phyloP scores from a whole-genome alignment of 1,139 yeast species.

The Lodderomyces metapsilosis region DNA sequence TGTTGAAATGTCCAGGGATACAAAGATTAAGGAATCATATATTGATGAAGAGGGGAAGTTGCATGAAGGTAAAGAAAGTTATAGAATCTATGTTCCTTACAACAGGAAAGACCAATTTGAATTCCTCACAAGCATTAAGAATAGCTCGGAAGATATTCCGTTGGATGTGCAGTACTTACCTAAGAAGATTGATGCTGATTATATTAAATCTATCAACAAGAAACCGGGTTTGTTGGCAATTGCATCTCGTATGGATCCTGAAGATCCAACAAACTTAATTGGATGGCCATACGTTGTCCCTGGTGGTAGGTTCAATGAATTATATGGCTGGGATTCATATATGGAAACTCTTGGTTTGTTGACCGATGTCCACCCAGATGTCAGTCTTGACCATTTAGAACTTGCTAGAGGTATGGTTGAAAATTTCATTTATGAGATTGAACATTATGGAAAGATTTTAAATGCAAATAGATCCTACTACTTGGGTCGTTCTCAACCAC shows the following conservation, averaged over 20 bases:
- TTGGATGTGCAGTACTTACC: slow-evolving; percentile 78
- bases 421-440: slow-evolving; percentile 86
- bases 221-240: slow-evolving; percentile 87
- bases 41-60: slow-evolving; percentile 33
- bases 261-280: slow-evolving; percentile 49
- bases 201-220: slow-evolving; percentile 71
- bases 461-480: slow-evolving; percentile 95
- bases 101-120: slow-evolving; percentile 71
- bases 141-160: slow-evolving; percentile 52
- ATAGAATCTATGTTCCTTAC: slow-evolving; percentile 78
- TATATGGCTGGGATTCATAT: slow-evolving; percentile 98
- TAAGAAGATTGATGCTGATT: slow-evolving; percentile 60
- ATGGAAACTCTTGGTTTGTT: slow-evolving; percentile 86
- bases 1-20: slow-evolving; percentile 74
- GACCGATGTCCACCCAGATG: slow-evolving; percentile 54
- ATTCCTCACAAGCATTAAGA: slow-evolving; percentile 58
- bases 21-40: slow-evolving; percentile 67
- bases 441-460: slow-evolving; percentile 86
- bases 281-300: slow-evolving; percentile 93
- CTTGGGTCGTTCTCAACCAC: slow-evolving; percentile 92
- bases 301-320: slow-evolving; percentile 94
- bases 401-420: slow-evolving; percentile 91
- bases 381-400: slow-evolving; percentile 34
- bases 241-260: slow-evolving; percentile 58
- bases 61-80: slow-evolving; percentile 40